Percentiles rank a stretch among this genome's conserved stretches.
Evolutionary conservation across 345 rosid genomes (phyloP).

Genomic region (Anastatica hierochuntica): DNA sequence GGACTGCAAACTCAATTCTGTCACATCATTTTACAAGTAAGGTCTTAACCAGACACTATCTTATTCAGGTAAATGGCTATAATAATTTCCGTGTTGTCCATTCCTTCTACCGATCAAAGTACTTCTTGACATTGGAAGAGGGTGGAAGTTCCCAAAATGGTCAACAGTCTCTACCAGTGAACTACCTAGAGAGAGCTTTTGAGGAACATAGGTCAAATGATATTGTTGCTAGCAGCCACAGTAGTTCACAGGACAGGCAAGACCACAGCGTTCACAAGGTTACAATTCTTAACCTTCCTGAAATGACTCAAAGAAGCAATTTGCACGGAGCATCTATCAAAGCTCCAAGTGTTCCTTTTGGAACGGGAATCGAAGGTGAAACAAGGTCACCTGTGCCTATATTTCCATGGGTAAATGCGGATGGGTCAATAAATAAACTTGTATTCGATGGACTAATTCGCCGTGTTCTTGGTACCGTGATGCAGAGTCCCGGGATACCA

Average conservation of each 20-base stretch:
- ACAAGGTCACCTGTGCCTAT: constrained; percentile 40
- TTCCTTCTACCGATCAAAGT: constrained; percentile 71
- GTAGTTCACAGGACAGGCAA: constrained; percentile 14
- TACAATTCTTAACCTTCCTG: constrained; percentile 86
- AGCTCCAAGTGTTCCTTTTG: constrained; percentile 15
- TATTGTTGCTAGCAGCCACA: constrained; percentile 19
- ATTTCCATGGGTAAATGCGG: constrained; percentile 88
- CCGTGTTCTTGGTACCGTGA: constrained; percentile 69
- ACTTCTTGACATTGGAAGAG: constrained; percentile 40
- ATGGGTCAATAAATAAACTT: constrained; percentile 58
- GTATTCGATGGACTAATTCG: constrained; percentile 73
- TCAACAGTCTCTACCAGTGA: constrained; percentile 23
- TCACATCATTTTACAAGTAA: background rate
- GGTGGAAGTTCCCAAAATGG: constrained; percentile 5
- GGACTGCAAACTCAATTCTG: background rate
- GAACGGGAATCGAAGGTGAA: constrained; percentile 1
- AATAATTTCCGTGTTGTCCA: constrained; percentile 62
- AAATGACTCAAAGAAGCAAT: constrained; percentile 34
- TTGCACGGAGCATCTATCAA: constrained; percentile 24
- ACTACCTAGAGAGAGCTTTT: constrained; percentile 27
- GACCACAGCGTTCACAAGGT: constrained; percentile 50
- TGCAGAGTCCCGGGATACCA: constrained; percentile 81
- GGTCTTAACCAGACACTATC: background rate
- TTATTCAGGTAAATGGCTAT: constrained; percentile 65
- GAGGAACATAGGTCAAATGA: constrained; percentile 29